Evolutionary conservation across 768 basidiomycete species (phyloP), one percentile per base, ranked within the genome.

Genomic region (Termitomyces sp.): DNA sequence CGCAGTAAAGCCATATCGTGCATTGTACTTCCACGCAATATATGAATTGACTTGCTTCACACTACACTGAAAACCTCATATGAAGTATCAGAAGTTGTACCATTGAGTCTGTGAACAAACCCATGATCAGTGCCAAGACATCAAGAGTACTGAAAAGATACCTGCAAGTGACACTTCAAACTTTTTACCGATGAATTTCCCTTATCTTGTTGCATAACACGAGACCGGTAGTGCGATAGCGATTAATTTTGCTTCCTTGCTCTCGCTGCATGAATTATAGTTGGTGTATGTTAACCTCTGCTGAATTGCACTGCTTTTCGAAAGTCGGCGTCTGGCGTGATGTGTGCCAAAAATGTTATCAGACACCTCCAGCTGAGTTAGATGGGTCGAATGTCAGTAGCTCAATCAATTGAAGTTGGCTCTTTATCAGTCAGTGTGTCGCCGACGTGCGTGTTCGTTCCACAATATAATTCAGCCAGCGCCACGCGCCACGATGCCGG

Each of bases 181-280:
- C 13, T 1, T 1, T 59, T 53, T n/a, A 34, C 13, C 50, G 57
- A 61, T 43, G 48, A 55, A 61, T 58, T 44, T 53, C 57, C 57
- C 47, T 56, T 46, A 53, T 24, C 55, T 22, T 31, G 26, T 46
- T 46, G 57, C 54, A 53, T 60, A 42, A 57, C 43, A 46, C 18
- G 53, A 58, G 55, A 42, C 46, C n/a, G 10, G 29, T 32, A 36
- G 13, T 1, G 22, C 8, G 32, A 16, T 49, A 1, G 48, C 20
- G 22, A 34, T n/a, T 31, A 6, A 6, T 29, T n/a, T n/a, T n/a
- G n/a, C 29, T 10, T 3, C 1, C n/a, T 16, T 24, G 13, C 22
- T 34, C n/a, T 49, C 5, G 31, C 13, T 14, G 12, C 7, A 24
- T 14, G 13, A 36, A 24, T 16, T 12, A 2, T 2, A 24, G 5